phyloP scores from a whole-genome alignment of 2,329 filamentous ascomycete species.

The Lachnellula cervina region DNA sequence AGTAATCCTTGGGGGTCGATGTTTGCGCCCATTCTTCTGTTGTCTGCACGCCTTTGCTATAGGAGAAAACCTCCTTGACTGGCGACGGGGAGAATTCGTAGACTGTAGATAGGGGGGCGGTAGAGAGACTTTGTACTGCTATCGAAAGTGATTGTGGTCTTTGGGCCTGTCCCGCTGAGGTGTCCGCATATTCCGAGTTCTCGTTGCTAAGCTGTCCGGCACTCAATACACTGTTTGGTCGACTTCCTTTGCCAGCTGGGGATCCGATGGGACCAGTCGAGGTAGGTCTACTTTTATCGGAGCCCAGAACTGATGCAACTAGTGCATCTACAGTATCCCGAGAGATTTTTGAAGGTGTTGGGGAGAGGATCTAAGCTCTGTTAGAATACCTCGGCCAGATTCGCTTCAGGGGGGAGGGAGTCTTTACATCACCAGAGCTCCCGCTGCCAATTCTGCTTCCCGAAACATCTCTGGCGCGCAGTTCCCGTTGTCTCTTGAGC shows the following conservation, averaged over 20 bases:
- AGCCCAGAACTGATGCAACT: conserved; percentile 74
- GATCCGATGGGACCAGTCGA: conserved; percentile 64
- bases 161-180: conserved; percentile 38
- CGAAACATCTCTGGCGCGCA: conserved; percentile 71
- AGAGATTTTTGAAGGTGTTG: conserved; percentile 64
- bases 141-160: conserved; percentile 38
- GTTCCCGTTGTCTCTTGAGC: conserved; percentile 85
- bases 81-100: conserved; percentile 75
- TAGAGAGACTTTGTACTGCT: conserved; percentile 61
- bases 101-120: conserved; percentile 68
- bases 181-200: conserved; percentile 55
- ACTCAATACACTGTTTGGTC: conserved; percentile 82
- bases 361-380: conserved; percentile 56
- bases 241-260: conserved; percentile 64
- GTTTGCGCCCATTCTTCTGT: conserved; percentile 65
- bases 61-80: conserved; percentile 82
- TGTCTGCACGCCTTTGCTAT: conserved; percentile 96
- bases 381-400: conserved; percentile 26
- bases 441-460: conserved; percentile 64
- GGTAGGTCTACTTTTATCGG: conserved; percentile 62
- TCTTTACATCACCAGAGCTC: conserved; percentile 64
- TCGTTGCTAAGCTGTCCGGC: conserved; percentile 75
- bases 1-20: conserved; percentile 50
- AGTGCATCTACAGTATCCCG: conserved; percentile 77
- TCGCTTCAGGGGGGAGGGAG: conserved; percentile 10